Conservation (phyloP, 805 yeast genomes). For the Ascoidea rubescens region DNA sequence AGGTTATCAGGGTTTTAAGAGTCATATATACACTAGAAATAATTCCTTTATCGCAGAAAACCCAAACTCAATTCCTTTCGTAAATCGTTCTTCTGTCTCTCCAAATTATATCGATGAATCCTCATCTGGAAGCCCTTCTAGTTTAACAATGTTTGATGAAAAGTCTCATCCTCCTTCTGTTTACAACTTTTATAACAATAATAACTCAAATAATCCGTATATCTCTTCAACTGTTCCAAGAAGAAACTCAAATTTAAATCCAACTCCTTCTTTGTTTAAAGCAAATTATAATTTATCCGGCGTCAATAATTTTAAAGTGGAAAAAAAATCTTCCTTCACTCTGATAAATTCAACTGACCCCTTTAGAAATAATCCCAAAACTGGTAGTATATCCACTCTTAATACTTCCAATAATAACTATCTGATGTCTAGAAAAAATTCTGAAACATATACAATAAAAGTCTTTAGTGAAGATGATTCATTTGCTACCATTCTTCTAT, state of each 20-base stretch:
- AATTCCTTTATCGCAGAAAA: neutral
- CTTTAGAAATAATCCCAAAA: neutral
- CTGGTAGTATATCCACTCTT: neutral
- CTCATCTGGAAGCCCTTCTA: neutral
- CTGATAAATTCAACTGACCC: neutral
- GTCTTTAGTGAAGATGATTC: slow-evolving; percentile 77
- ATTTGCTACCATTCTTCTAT: slow-evolving; percentile 65
- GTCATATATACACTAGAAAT: neutral
- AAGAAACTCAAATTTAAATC: neutral
- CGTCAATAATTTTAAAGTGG: neutral
- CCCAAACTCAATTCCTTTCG: neutral
- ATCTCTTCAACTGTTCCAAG: neutral
- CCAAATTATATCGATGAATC: neutral
- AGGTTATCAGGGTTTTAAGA: neutral
- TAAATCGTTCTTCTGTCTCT: neutral
- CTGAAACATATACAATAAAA: slow-evolving; percentile 38
- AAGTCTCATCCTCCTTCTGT: neutral
- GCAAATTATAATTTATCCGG: neutral
- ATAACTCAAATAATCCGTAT: slow-evolving; percentile 3
- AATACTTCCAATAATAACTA: neutral
- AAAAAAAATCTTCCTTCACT: no score
- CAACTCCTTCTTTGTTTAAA: neutral
- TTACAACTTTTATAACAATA: neutral
- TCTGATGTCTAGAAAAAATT: slow-evolving; percentile 12
- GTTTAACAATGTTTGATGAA: neutral